Percentiles rank a stretch among this genome's conserved stretches.
Evolutionary conservation across 2,329 filamentous ascomycete genomes (phyloP).

Genomic region (Coniochaeta sp.): DNA sequence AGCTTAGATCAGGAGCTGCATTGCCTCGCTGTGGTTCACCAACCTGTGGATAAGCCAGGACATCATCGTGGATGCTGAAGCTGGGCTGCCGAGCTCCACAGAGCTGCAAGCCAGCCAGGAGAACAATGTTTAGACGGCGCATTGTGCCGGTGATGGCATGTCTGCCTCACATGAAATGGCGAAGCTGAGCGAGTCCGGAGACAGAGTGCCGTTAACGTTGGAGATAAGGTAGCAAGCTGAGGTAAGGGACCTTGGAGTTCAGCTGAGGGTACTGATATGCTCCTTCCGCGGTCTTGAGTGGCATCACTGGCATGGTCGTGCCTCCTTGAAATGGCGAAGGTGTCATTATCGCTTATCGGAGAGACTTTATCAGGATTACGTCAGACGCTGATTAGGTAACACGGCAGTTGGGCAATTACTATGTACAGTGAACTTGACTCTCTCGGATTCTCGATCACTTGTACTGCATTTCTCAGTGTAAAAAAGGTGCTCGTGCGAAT

Average conservation of each 20-base stretch:
- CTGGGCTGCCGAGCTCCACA: conserved; percentile 40
- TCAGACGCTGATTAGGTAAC: background rate
- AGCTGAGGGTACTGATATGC: background rate
- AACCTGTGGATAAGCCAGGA: conserved; percentile 83
- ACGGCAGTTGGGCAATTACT: background rate
- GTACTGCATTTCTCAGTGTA: too few relatives aligned
- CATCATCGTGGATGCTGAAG: conserved; percentile 84
- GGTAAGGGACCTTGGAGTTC: too few relatives aligned
- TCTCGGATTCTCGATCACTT: too few relatives aligned
- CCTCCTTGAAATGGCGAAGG: background rate
- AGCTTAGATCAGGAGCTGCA: background rate
- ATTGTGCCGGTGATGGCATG: conserved; percentile 31
- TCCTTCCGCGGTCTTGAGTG: background rate
- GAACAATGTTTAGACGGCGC: conserved; percentile 38
- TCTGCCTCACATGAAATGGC: conserved; percentile 23
- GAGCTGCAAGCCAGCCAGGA: conserved; percentile 37
- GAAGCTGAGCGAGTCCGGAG: background rate
- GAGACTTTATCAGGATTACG: background rate
- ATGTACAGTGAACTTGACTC: too few relatives aligned
- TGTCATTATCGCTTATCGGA: conserved; percentile 2
- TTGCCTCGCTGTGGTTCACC: conserved; percentile 11
- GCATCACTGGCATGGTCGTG: background rate
- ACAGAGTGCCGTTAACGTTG: background rate
- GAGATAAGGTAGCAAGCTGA: background rate
- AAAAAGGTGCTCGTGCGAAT: too few relatives aligned